phyloP scores from a whole-genome alignment of 2,329 filamentous ascomycete species.

The Plenodomus lindquistii region DNA sequence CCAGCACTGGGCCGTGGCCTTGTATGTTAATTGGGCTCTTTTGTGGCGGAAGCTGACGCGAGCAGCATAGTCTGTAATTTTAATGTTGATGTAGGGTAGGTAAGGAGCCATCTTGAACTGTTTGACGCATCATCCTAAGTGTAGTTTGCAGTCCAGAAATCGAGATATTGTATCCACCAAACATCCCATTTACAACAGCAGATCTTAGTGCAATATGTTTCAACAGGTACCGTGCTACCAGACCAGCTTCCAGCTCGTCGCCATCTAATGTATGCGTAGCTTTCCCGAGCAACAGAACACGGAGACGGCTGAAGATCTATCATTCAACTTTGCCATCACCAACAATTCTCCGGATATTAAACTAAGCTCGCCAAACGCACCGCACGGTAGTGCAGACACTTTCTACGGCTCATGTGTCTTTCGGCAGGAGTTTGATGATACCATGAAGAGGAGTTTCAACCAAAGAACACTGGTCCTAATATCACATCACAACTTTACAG shows the following conservation, averaged over 20 bases:
- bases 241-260: background rate
- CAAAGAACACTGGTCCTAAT: slow-evolving; percentile 47
- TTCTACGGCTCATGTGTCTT: slow-evolving; percentile 47
- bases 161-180: slow-evolving; percentile 47
- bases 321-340: slow-evolving; percentile 46
- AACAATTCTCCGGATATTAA: slow-evolving; percentile 62
- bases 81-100: slow-evolving; percentile 48
- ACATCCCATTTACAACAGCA: slow-evolving; percentile 41
- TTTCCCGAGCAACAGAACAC: slow-evolving; percentile 50
- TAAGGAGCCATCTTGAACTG: slow-evolving; percentile 4
- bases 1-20: slow-evolving; percentile 47
- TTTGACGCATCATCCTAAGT: slow-evolving; percentile 6
- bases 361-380: slow-evolving; percentile 42
- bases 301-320: slow-evolving; percentile 44
- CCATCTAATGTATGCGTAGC: slow-evolving; percentile 26
- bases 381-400: slow-evolving; percentile 43
- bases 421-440: slow-evolving; percentile 47
- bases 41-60: slow-evolving; percentile 13
- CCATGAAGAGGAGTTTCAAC: slow-evolving; percentile 49
- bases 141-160: slow-evolving; percentile 43
- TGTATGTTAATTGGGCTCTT: slow-evolving; percentile 29
- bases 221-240: slow-evolving; percentile 37
- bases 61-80: slow-evolving; percentile 49
- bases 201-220: slow-evolving; percentile 50
- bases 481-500: slow-evolving; percentile 46